These are phyloP conservation scores for Populus hybrid DNA, from an alignment of 441 rosid species.

Conservation along the genomic window DNA sequence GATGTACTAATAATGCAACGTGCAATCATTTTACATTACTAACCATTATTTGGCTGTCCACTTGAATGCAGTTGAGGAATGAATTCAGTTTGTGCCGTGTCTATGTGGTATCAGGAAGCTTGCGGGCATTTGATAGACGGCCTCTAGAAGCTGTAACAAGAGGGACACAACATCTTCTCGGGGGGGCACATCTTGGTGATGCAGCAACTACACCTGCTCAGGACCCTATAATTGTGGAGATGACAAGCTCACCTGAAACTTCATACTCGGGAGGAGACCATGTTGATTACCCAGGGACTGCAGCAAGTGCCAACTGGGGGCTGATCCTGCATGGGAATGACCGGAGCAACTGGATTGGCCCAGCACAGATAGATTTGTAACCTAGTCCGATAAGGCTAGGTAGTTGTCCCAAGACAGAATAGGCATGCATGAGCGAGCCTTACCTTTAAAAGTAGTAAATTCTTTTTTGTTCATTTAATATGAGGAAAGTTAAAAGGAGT, in stretches of 20 bases:
- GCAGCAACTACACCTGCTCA: conserved; percentile 33
- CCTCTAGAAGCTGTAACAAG: conserved; percentile 41
- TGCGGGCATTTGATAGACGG: conserved; percentile 77
- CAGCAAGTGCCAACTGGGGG: conserved; percentile 22
- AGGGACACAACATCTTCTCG: conserved; percentile 19
- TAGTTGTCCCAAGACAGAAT: conserved; percentile 7
- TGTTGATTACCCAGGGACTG: conserved; percentile 19
- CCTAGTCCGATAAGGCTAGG: background rate
- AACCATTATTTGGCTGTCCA: conserved; percentile 5
- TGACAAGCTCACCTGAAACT: conserved; percentile 36
- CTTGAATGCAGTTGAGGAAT: conserved; percentile 54
- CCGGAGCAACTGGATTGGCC: conserved; percentile 38
- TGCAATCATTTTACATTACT: background rate
- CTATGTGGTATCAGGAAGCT: conserved; percentile 60
- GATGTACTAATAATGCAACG: background rate
- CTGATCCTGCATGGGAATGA: conserved; percentile 53
- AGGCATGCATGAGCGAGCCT: conserved; percentile 3
- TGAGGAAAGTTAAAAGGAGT: background rate
- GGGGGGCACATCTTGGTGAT: conserved; percentile 14
- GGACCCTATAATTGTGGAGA: conserved; percentile 18
- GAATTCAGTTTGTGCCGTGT: conserved; percentile 76
- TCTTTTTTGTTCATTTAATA: conserved; percentile 13
- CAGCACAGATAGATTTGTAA: background rate
- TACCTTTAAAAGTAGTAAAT: conserved; percentile 17
- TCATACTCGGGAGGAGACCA: conserved; percentile 39